Evolutionary conservation across 2,329 filamentous ascomycete genomes (phyloP).

Genomic region (Stagonosporopsis chrysanthemi): DNA sequence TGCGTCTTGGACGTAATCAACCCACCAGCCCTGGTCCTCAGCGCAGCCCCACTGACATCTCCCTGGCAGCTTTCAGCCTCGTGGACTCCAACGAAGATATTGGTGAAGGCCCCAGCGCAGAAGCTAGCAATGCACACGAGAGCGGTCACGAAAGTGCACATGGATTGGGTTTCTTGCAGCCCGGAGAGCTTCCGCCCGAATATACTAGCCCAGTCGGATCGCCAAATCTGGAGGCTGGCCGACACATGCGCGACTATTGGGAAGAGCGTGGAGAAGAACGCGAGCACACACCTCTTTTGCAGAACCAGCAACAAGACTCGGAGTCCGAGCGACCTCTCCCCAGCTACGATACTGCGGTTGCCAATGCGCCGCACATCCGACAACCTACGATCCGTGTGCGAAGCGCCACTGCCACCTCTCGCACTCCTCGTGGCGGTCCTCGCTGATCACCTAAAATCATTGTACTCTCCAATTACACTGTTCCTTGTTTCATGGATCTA

Average conservation of each 20-base stretch:
- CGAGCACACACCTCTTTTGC: slow-evolving; percentile 56
- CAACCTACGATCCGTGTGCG: slow-evolving; percentile 35
- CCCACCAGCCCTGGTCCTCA: slow-evolving; percentile 88
- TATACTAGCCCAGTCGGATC: slow-evolving; percentile 56
- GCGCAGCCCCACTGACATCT: slow-evolving; percentile 94
- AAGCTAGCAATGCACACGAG: slow-evolving; percentile 25
- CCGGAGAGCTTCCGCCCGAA: slow-evolving; percentile 57
- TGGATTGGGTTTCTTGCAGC: slow-evolving; percentile 46
- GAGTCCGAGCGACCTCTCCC: slow-evolving; percentile 71
- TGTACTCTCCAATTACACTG: slow-evolving; percentile 23
- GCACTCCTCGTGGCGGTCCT: slow-evolving; percentile 22
- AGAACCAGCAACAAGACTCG: slow-evolving; percentile 31
- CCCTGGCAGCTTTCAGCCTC: slow-evolving; percentile 82
- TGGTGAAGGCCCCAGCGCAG: slow-evolving; percentile 71
- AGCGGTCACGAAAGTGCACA: slow-evolving; percentile 33
- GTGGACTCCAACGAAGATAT: slow-evolving; percentile 71
- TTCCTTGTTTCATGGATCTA: slow-evolving; percentile 25
- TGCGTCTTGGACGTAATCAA: slow-evolving; percentile 69
- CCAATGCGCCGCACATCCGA: slow-evolving; percentile 64
- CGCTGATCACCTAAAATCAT: slow-evolving; percentile 16
- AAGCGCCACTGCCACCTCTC: slow-evolving; percentile 36
- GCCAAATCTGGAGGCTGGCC: slow-evolving; percentile 61
- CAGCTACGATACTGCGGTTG: slow-evolving; percentile 80
- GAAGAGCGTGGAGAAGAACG: slow-evolving; percentile 59
- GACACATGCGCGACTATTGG: slow-evolving; percentile 46